Evolutionary conservation across 208 protist genomes (phyloP), one percentile per base, ranked within the genome.

Genomic region (Naegleria lovaniensis): DNA sequence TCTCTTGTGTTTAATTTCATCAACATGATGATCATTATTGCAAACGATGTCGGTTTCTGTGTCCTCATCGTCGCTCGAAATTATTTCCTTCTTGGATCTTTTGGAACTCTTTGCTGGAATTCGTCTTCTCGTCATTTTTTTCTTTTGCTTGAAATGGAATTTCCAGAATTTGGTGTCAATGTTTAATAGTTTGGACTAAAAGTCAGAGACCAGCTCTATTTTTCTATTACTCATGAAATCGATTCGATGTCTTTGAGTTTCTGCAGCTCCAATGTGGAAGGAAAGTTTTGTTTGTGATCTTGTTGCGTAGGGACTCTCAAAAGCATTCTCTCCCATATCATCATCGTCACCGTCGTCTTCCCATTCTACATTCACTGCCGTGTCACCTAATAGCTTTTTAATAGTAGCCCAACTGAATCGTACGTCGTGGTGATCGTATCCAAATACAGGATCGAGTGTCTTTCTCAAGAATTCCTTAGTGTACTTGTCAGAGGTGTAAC

Each of bases 341-440:
- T 88, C 84, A 11, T 89, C 43, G 0, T 40, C 29, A 41, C 51
- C 85, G 29, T 89, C 85, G 40, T 89, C 85, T 7, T 19, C n/a
- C 85, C 85, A 89, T 67, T 89, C 85, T 25, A 89, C 48, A n/a
- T 0, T 19, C 39, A 40, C 48, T 29, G 29, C 19, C 13, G 25
- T 88, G 0, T 89, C 48, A 41, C 89, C 33, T 33, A 91, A n/a
- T 1, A 94, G 15, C 33, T 83, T 93, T 11, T 91, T 41, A 22
- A 88, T 83, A 0, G 94, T 94, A 19, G 51, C 7, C 94, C 94
- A 95, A 13, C n/a, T 59, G 88, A 95, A 94, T 38, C 94, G 29
- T 33, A 95, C 90, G 22, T 90, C 38, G 13, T 67, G 39, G 15
- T 84, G 41, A 25, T 85, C 92, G 15, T 79, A 40, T 67, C 93